Conservation (phyloP, 306 rosid genomes). For the Castanea crenata region DNA sequence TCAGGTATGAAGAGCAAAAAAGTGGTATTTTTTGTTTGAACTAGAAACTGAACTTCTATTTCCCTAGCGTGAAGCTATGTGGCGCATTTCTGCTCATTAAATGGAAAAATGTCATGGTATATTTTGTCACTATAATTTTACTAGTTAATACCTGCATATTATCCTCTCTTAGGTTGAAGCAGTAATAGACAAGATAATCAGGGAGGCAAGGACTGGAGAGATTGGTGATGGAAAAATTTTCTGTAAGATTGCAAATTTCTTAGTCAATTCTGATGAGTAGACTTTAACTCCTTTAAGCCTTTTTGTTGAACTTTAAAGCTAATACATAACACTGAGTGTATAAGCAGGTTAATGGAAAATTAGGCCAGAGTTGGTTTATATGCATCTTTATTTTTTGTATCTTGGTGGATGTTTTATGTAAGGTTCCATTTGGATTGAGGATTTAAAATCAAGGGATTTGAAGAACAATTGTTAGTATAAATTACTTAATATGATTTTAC, state of each 20-base stretch:
- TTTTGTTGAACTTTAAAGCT: not conserved
- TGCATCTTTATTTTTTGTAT: slow-evolving; percentile 6
- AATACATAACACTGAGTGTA: not conserved
- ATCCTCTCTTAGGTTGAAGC: slow-evolving; percentile 58
- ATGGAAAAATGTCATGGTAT: not conserved
- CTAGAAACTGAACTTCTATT: not conserved
- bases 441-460: too few relatives aligned
- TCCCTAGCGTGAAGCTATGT: slow-evolving; percentile 5
- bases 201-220: slow-evolving; percentile 84
- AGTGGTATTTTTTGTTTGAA: not conserved
- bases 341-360: not conserved
- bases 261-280: not conserved
- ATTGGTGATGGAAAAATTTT: slow-evolving; percentile 97
- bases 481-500: too few relatives aligned
- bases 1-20: slow-evolving; percentile 53
- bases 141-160: not conserved
- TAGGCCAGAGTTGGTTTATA: not conserved
- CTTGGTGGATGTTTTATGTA: not conserved
- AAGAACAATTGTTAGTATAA: too few relatives aligned
- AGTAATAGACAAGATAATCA: slow-evolving; percentile 65
- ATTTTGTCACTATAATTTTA: not conserved
- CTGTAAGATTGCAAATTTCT: slow-evolving; percentile 47
- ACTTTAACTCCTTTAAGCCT: not conserved
- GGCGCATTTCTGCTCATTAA: not conserved
- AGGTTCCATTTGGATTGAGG: not conserved